Percentiles rank a stretch among this genome's conserved stretches.
Conservation (phyloP, 768 basidiomycete genomes). For the Boletus coccyginus region DNA sequence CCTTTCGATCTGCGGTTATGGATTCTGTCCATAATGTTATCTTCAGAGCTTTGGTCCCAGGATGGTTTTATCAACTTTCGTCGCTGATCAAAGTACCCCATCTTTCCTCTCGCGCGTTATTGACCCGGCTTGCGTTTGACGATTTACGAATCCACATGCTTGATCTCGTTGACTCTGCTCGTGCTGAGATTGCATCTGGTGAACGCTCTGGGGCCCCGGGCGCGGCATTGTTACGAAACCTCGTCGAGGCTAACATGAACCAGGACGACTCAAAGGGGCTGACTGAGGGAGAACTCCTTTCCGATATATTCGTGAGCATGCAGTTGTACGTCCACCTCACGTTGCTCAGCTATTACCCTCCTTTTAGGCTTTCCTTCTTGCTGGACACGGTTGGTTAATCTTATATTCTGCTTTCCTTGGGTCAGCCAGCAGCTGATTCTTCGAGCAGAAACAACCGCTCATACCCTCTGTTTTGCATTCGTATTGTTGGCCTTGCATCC, state of each 20-base stretch:
- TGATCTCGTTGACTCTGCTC: constrained; percentile 39
- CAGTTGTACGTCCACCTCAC: neutral
- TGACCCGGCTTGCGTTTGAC: constrained; percentile 33
- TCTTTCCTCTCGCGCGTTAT: constrained; percentile 31
- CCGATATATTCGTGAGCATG: constrained; percentile 45
- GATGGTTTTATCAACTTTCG: constrained; percentile 29
- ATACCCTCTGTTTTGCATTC: constrained; percentile 43
- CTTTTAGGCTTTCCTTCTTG: constrained; percentile 43
- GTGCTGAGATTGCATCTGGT: constrained; percentile 33
- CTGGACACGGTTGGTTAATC: constrained; percentile 42
- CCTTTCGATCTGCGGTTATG: constrained; percentile 37
- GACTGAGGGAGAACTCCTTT: constrained; percentile 45
- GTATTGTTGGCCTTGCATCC: constrained; percentile 49
- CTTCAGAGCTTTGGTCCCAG: constrained; percentile 32
- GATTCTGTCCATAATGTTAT: constrained; percentile 21
- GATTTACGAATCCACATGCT: constrained; percentile 40
- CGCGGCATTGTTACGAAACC: constrained; percentile 41
- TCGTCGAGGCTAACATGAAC: constrained; percentile 48
- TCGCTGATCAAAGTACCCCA: constrained; percentile 33
- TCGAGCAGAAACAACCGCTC: constrained; percentile 45
- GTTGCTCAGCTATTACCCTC: neutral
- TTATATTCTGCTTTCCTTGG: neutral
- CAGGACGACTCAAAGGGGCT: constrained; percentile 33
- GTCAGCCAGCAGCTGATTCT: constrained; percentile 3
- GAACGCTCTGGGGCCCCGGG: constrained; percentile 22